Percentiles rank a stretch among this genome's conserved stretches.
These are phyloP conservation scores for Macadamia tetraphylla DNA, from an alignment of 164 flowering plant species.

Conservation along the genomic window DNA sequence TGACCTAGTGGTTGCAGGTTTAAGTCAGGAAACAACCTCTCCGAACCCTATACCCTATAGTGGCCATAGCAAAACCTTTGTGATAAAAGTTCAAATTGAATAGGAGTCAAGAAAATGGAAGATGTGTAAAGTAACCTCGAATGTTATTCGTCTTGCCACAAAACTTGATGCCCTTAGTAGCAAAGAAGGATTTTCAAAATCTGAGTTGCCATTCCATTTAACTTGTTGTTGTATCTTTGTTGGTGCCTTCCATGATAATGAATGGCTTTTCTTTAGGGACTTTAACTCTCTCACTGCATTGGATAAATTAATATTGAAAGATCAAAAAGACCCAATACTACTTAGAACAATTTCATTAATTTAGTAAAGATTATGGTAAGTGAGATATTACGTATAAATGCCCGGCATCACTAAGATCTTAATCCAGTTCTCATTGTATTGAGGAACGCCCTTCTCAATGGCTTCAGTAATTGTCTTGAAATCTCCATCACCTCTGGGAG, in stretches of 20 bases:
- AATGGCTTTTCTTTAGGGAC: slow-evolving; percentile 3
- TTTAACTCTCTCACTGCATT: slow-evolving; percentile 4
- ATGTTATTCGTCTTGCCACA: background rate
- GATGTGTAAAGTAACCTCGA: slow-evolving; percentile 1
- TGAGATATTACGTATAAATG: background rate
- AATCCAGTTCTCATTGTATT: background rate
- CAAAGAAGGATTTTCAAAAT: background rate
- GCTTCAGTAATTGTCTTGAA: slow-evolving; percentile 4
- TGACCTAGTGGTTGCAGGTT: no score
- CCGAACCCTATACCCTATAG: no score
- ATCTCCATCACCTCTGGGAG: background rate
- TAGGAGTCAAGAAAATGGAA: no score
- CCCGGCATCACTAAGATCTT: background rate
- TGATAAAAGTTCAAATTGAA: no score
- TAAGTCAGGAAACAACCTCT: no score
- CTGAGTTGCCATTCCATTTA: background rate
- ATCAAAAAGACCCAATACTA: no score
- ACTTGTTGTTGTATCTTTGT: background rate
- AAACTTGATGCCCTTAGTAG: background rate
- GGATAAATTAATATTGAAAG: no score
- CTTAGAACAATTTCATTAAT: no score
- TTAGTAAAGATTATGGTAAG: no score
- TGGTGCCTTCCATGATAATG: slow-evolving; percentile 3
- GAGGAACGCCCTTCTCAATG: background rate
- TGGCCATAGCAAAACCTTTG: no score